phyloP scores from a whole-genome alignment of 345 rosid species.

The Brassica juncea region DNA sequence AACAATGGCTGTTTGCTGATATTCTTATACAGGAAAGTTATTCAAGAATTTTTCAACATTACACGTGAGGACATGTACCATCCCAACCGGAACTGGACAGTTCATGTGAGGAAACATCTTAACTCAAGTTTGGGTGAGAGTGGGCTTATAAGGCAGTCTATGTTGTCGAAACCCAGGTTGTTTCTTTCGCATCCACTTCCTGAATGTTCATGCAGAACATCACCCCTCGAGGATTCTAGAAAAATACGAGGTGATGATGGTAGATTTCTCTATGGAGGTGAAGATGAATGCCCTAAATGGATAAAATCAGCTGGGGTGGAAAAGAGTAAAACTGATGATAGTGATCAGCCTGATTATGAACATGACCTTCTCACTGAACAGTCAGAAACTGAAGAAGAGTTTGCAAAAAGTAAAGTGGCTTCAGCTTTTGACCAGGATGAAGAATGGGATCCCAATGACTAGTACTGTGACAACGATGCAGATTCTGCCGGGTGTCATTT shows the following conservation, averaged over 20 bases:
- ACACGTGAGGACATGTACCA: conserved; percentile 74
- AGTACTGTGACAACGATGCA: conserved; percentile 32
- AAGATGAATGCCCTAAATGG: conserved; percentile 93
- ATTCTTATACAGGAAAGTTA: conserved; percentile 60
- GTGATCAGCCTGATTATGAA: conserved; percentile 61
- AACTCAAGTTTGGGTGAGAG: conserved; percentile 77
- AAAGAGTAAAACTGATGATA: conserved; percentile 47
- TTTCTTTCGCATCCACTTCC: conserved; percentile 94
- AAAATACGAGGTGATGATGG: conserved; percentile 47
- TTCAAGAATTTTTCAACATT: conserved; percentile 56
- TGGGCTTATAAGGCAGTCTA: conserved; percentile 74
- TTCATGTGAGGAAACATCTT: conserved; percentile 70
- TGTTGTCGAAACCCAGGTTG: conserved; percentile 59
- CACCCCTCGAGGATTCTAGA: conserved; percentile 43
- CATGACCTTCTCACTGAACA: conserved; percentile 47
- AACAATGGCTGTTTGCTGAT: conserved; percentile 6
- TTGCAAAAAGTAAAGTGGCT: conserved; percentile 46
- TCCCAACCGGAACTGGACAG: conserved; percentile 78
- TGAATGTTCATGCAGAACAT: conserved; percentile 89
- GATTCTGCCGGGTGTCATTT: neutral
- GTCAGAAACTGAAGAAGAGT: conserved; percentile 57
- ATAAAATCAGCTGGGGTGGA: conserved; percentile 55
- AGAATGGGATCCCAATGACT: conserved; percentile 97
- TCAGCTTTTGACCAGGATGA: conserved; percentile 70
- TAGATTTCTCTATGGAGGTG: conserved; percentile 66